Conservation (phyloP, 371 early-diverging fungal genomes). For the Haplosporangium sp. region DNA sequence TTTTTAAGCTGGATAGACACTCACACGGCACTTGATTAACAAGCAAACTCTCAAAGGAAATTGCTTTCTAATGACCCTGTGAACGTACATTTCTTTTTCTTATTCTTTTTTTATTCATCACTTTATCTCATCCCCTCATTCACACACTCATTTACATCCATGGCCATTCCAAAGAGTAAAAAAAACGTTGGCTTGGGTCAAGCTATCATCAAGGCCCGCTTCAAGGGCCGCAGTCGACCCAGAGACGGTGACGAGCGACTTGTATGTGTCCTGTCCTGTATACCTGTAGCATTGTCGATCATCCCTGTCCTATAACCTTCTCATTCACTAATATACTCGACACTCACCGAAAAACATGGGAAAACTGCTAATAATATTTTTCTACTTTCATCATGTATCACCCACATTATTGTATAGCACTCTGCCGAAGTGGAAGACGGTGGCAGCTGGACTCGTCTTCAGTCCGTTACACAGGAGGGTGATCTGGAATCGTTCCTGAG, state of each 20-base stretch:
- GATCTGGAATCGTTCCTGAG: conserved; percentile 96
- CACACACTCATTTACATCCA: conserved; percentile 9
- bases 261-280: conserved; percentile 49
- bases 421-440: conserved; percentile 89
- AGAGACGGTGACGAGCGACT: conserved; percentile 74
- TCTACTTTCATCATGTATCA: background rate
- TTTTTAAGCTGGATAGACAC: too few species aligned
- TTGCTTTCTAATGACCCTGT: background rate
- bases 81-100: background rate
- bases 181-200: conserved; percentile 83
- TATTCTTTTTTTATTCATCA: conserved; percentile 4
- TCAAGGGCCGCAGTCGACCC: conserved; percentile 84
- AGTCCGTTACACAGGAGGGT: conserved; percentile 96
- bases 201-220: conserved; percentile 92
- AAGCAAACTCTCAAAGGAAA: conserved; percentile 3
- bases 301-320: too few species aligned
- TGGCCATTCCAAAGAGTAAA: conserved; percentile 59
- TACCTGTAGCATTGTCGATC: background rate
- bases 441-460: conserved; percentile 87
- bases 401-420: conserved; percentile 66
- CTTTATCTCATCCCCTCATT: conserved; percentile 10
- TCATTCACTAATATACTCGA: background rate
- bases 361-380: background rate
- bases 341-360: background rate
- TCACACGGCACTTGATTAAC: background rate